Conservation (phyloP, 257 asterid genomes). For the Mentha longifolia region DNA sequence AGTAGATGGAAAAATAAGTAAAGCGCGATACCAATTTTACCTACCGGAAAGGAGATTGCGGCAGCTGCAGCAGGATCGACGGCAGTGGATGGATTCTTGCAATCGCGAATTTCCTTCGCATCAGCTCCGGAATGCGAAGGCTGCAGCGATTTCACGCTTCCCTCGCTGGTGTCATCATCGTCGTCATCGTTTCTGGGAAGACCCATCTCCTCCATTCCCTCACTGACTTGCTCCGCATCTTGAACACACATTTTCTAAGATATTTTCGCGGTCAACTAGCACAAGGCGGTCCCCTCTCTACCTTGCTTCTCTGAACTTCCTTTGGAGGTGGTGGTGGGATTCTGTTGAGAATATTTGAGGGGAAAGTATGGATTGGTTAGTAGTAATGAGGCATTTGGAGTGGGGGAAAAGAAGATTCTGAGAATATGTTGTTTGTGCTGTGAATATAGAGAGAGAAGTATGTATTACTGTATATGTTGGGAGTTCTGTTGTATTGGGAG, state of each 20-base stretch:
- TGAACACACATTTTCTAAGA: conserved; percentile 62
- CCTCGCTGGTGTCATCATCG: conserved; percentile 27
- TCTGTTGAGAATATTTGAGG: conserved; percentile 34
- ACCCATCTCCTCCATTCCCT: conserved; percentile 56
- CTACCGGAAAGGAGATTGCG: conserved; percentile 60
- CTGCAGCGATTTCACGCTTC: conserved; percentile 38
- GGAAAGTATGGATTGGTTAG: conserved; percentile 12
- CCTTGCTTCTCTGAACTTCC: conserved; percentile 30
- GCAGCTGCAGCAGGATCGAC: conserved; percentile 38
- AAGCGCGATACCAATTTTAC: conserved; percentile 25
- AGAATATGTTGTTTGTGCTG: conserved; percentile 54
- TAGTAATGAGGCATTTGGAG: conserved; percentile 24
- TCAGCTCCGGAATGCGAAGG: conserved; percentile 49
- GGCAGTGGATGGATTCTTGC: conserved; percentile 25
- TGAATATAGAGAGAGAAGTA: conserved; percentile 26
- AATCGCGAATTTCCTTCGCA: conserved; percentile 38
- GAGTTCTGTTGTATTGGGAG: conserved; percentile 27
- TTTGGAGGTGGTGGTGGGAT: conserved; percentile 34
- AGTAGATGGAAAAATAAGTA: not conserved
- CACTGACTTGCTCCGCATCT: conserved; percentile 69
- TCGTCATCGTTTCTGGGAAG: conserved; percentile 47
- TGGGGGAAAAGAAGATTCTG: conserved; percentile 57
- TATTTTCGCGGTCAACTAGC: conserved; percentile 19
- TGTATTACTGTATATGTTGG: too few relatives aligned
- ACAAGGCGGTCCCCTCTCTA: conserved; percentile 19